A percentile compares a stretch with the other conserved stretches of the same genome.
Conservation (phyloP, 176 grass and related monocot species). For the Avena eriantha region DNA sequence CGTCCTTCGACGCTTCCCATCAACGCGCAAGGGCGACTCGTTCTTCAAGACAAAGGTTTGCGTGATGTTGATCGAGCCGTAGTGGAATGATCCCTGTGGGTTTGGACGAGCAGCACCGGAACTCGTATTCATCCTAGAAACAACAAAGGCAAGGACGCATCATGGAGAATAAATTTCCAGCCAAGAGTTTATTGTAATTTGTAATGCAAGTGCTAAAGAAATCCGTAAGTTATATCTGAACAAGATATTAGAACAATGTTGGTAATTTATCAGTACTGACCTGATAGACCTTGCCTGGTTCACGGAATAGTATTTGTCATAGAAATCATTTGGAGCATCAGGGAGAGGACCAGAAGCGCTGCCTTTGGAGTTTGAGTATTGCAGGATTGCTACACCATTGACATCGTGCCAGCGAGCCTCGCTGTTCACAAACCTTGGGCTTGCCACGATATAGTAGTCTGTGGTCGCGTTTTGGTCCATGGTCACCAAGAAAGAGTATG, state of each 20-base stretch:
- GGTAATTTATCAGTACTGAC: constrained; percentile 45
- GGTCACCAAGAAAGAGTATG: constrained; percentile 85
- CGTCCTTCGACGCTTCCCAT: constrained; percentile 60
- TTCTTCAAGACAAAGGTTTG: constrained; percentile 75
- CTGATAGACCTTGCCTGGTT: constrained; percentile 87
- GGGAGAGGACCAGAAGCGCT: constrained; percentile 72
- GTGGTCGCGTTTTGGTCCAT: constrained; percentile 88
- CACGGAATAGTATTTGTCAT: constrained; percentile 72
- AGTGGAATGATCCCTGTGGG: constrained; percentile 90
- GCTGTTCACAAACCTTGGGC: constrained; percentile 66
- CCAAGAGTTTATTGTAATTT: background rate
- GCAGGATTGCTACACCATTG: constrained; percentile 79
- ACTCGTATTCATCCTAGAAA: constrained; percentile 78
- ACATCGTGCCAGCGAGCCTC: constrained; percentile 65
- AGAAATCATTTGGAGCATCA: constrained; percentile 76
- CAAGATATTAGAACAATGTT: background rate
- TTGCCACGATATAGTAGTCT: constrained; percentile 95
- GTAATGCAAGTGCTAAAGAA: background rate
- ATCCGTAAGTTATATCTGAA: background rate
- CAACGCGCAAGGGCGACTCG: constrained; percentile 48
- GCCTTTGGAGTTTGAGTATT: constrained; percentile 90
- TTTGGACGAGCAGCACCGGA: constrained; percentile 86
- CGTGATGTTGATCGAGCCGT: constrained; percentile 77
- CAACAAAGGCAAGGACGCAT: constrained; percentile 17
- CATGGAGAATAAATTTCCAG: constrained; percentile 15